Conservation (phyloP, 768 basidiomycete species). For the Chlorophyllum brunneum region DNA sequence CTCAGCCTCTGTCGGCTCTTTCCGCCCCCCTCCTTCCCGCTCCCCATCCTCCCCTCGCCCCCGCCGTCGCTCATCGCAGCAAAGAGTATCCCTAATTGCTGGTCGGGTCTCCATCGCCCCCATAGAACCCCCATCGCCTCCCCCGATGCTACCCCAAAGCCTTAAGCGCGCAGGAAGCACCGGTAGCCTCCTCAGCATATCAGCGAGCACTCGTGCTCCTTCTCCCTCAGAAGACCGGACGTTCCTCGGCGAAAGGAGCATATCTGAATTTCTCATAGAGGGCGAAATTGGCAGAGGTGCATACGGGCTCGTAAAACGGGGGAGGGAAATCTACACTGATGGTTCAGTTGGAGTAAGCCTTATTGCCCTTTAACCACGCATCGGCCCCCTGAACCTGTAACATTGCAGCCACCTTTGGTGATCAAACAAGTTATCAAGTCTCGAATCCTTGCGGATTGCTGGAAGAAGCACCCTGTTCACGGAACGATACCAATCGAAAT, state of each 20-base stretch:
- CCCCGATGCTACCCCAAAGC: constrained; percentile 55
- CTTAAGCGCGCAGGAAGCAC: constrained; percentile 62
- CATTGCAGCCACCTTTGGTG: constrained; percentile 74
- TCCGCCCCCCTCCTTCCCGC: constrained; percentile 31
- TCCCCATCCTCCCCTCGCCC: constrained; percentile 61
- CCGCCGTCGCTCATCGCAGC: constrained; percentile 77
- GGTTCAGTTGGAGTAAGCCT: constrained; percentile 78
- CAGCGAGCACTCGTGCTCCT: constrained; percentile 58
- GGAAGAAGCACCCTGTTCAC: constrained; percentile 94
- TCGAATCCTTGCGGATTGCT: constrained; percentile 97
- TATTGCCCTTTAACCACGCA: constrained; percentile 14
- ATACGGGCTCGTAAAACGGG: constrained; percentile 92
- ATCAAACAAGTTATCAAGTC: constrained; percentile 99
- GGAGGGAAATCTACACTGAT: constrained; percentile 69
- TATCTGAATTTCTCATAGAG: constrained; percentile 83
- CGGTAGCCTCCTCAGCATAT: constrained; percentile 58
- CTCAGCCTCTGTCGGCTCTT: constrained; percentile 24
- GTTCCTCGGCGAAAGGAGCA: constrained; percentile 63
- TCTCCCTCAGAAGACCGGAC: constrained; percentile 48
- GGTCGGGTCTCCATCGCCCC: constrained; percentile 77
- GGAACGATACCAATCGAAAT: constrained; percentile 99
- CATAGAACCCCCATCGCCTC: constrained; percentile 67
- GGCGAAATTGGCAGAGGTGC: constrained; percentile 91
- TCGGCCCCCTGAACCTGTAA: constrained; percentile 17
- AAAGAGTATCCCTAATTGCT: constrained; percentile 79